Evolutionary conservation across 148 eudicot genomes (phyloP).

Genomic region (Heliamphora exappendiculata): DNA sequence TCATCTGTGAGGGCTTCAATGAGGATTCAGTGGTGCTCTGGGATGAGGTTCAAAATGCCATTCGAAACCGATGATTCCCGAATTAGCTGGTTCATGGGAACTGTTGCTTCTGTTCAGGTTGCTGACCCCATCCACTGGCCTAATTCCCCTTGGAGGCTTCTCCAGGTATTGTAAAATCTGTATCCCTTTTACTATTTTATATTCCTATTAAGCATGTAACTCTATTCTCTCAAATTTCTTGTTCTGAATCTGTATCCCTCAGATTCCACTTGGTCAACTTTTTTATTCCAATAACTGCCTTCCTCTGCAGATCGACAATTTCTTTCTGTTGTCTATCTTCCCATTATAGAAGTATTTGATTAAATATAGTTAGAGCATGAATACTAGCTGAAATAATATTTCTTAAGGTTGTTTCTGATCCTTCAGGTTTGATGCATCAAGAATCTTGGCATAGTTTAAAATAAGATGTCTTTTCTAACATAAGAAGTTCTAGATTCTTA

Average conservation of each 20-base stretch:
- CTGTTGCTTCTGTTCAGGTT: constrained; percentile 38
- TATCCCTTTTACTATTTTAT: neutral
- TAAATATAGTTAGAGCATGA: neutral
- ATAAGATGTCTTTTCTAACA: neutral
- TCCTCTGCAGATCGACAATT: constrained; percentile 1
- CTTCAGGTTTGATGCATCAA: neutral
- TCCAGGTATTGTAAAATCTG: constrained; percentile 30
- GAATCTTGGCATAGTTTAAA: neutral
- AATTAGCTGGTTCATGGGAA: constrained; percentile 59
- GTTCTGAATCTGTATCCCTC: neutral
- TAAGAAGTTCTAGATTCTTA: neutral
- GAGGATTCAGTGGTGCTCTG: constrained; percentile 44
- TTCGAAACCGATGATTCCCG: constrained; percentile 55
- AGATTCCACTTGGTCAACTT: neutral
- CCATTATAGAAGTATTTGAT: neutral
- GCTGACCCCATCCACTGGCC: constrained; percentile 55
- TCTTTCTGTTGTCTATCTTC: neutral
- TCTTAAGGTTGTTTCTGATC: neutral
- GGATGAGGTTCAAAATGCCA: constrained; percentile 59
- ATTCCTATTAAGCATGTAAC: neutral
- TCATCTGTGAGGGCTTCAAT: constrained; percentile 37
- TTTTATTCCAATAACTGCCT: neutral
- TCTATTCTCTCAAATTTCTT: neutral
- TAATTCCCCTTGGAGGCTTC: constrained; percentile 56
- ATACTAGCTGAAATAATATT: neutral